Evolutionary conservation across 2,329 filamentous ascomycete species (phyloP).

Genomic region (Pseudocercospora macadamiae): DNA sequence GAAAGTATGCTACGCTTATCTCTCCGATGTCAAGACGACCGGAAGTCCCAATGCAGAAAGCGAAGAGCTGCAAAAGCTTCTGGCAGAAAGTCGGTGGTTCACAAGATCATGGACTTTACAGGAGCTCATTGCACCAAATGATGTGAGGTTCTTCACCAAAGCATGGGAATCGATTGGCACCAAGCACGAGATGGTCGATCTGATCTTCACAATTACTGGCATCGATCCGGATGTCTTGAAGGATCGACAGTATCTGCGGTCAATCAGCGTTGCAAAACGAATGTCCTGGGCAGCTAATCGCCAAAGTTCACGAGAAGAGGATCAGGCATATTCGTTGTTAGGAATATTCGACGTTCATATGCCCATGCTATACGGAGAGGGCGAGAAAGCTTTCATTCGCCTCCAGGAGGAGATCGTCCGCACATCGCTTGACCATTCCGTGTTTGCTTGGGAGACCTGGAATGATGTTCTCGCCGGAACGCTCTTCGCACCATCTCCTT

Average conservation of each 20-base stretch:
- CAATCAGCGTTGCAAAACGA: slow-evolving; percentile 13
- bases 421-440: slow-evolving; percentile 23
- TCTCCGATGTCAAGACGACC: slow-evolving; percentile 12
- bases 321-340: slow-evolving; percentile 28
- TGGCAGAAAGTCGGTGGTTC: slow-evolving; percentile 23
- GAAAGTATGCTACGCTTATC: slow-evolving; percentile 22
- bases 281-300: slow-evolving; percentile 25
- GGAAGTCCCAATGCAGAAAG: not conserved
- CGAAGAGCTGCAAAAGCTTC: not conserved
- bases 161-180: slow-evolving; percentile 8
- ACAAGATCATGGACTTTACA: slow-evolving; percentile 30
- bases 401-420: slow-evolving; percentile 28
- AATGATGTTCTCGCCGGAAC: not conserved
- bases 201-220: not conserved
- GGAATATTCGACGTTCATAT: slow-evolving; percentile 27
- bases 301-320: slow-evolving; percentile 22
- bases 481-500: not conserved
- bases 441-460: slow-evolving; percentile 21
- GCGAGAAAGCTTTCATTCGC: slow-evolving; percentile 21
- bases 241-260: not conserved
- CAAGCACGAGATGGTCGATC: not conserved
- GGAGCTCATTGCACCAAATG: slow-evolving; percentile 28
- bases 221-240: slow-evolving; percentile 9
- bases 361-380: slow-evolving; percentile 27
- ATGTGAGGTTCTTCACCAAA: slow-evolving; percentile 23